Base-by-base conservation (phyloP, 352 stramenopile genomes). In the Saprolegnia parasitica region DNA sequence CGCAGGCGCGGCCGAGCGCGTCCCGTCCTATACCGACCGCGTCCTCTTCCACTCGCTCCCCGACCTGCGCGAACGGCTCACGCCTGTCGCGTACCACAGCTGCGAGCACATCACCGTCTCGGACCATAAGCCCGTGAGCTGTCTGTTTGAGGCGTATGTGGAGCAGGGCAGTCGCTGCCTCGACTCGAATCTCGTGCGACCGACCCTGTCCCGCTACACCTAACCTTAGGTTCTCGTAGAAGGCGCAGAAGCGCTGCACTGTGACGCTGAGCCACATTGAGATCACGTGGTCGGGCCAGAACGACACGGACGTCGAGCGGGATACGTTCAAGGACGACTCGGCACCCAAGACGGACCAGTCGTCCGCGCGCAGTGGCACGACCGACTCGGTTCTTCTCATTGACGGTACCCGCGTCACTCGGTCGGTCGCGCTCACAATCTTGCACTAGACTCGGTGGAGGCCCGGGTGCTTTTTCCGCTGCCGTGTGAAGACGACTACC, bases 1-100 rank as follows among this genome's bases (percentile, higher is more conserved):
- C 32, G 81, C 81, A 20, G 78, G 86, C n/a, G 79, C 81, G 0
- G 83, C 83, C 20, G 79, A 83, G 29, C 86, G 89, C 39, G 82
- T 95, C 18, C 90, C 90, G 6, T 96, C 88, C 0, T 97, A 95
- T 77, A 97, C 90, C 9, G 90, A 97, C 62, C 84, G 90, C 42
- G 81, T 97, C 20, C 73, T 97, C n/a, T 83, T 90, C 37, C 78
- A 84, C 50, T 93, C 88, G 20, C 76, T 96, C 3, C 75, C 81
- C 0, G 84, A 84, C 10, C 74, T 80, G 55, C 24, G 77, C 40
- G 73, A 88, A 16, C 77, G 77, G 23, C 70, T 95, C 18, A 74
- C 77, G 35, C 90, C 87, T 52, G 67, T 88, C 18, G 78, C 78
- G 13, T 96, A 96, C 66, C 76, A 81, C 24, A 93, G 84, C 40